Base-by-base conservation (phyloP, 305 asterid genomes). In the Fraxinus xanthoxyloides region DNA sequence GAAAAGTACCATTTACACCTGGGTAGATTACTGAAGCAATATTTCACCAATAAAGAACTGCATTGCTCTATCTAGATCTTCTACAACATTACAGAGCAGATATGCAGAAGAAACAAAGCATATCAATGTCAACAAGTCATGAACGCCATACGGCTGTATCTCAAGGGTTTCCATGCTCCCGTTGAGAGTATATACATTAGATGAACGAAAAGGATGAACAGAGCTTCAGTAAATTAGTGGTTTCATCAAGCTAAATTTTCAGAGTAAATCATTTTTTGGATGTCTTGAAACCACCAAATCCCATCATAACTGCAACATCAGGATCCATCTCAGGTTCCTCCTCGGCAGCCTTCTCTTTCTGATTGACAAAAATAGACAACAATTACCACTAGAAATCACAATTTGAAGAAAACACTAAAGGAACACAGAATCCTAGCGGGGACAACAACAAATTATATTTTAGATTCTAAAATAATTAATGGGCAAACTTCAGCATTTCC, bases 291-390 rank as follows among this genome's bases (percentile, higher is more conserved):
- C 99, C 99, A 77, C 99, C 99, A 56, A 95, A 95, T 73, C 99
- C 99, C 99, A 95, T 95, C 97, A 92, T 85, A 75, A 95, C 92
- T 15, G 99, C 97, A 77, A 95, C 90, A 65, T 95, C 99, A 24
- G 97, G 91, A 89, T 95, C 98, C 7, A 92, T 82, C 85, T 93
- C 99, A 5, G 95, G 94, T 85, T 95, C 98, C 86, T 95, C 97
- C 86, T 91, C 99, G 23, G 81, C 79, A 6, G 87, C 89, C 90
- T 93, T 94, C 87, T 95, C 96, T 85, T 89, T 92, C 99, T 93
- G 95, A 40, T 76, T 5, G 83, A 48, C 67, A 59, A 65, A 85
- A 78, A 40, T 63, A 72, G 59, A 28, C 30, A 36, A 28, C 34
- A 34, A 81, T 82, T 34, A 36, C 36, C 48, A 81, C 79, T 59